Base-by-base conservation (phyloP, 352 stramenopile species). In the Pythium chondricola region DNA sequence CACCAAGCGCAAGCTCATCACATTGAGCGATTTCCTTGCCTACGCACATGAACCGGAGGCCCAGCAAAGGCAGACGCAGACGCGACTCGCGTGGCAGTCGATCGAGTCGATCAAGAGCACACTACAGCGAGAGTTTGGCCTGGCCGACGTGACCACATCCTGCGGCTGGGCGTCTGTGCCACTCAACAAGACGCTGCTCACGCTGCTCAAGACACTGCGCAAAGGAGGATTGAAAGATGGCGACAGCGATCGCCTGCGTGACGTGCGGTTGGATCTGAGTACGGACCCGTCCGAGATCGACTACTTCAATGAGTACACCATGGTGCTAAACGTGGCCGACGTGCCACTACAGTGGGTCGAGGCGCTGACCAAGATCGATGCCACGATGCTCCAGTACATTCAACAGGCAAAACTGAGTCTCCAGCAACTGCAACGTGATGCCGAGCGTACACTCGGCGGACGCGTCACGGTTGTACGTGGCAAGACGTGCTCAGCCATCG, bases 341-440 rank as follows among this genome's bases (percentile, higher is more conserved):
- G 74, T 86, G 7, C 74, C 71, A 2, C 46, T 84, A 4, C 74
- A 86, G 36, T 86, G 74, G 74, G 48, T 84, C n/a, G 64, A 82
- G 54, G 61, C 82, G 22, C 45, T 86, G 3, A 71, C 84, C 42
- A 63, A 50, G 13, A 57, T 86, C 3, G 74, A 86, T 41, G 48
- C 43, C 2, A 41, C 55, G 8, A 81, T 86, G 69, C 44, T 81
- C 4, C 1, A 38, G n/a, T 71, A 68, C 39, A 84, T 86, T 60
- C 63, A 65, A 6, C 43, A 52, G 18, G 65, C 74, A 1, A 62
- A 54, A 18, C 30, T 56, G 11, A 72, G 61, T 26, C 48, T 86
- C 3, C 22, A 33, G 2, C 39, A 35, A 0, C 51, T 86, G 27
- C 60, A 86, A 22, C 24, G 18, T 2, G 58, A 65, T 14, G 69